Conservation (phyloP, 305 asterid species). For the Ajuga reptans region DNA sequence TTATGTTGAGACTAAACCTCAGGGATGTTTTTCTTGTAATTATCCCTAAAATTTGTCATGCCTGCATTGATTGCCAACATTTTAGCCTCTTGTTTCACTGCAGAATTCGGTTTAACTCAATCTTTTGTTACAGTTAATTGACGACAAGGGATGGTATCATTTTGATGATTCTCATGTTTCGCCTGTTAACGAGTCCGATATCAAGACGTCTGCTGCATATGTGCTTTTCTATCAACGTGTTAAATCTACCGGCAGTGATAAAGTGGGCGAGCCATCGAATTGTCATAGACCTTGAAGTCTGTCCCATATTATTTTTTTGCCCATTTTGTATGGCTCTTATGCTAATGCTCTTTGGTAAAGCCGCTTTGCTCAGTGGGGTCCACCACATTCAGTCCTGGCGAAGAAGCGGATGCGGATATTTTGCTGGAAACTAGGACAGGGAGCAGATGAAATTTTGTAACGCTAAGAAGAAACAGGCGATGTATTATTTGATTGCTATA, state of each 20-base stretch:
- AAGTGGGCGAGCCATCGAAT: constrained; percentile 42
- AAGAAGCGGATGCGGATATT: not conserved
- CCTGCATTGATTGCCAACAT: not conserved
- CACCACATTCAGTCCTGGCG: not conserved
- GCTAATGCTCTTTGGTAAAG: not conserved
- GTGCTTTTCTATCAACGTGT: constrained; percentile 87
- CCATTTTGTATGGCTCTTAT: not conserved
- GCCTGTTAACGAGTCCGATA: constrained; percentile 62
- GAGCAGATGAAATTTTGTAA: not conserved
- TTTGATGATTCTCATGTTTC: constrained; percentile 92
- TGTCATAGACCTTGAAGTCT: constrained; percentile 25
- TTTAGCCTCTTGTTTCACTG: not conserved
- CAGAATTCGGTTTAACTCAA: not conserved
- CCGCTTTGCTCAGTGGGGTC: not conserved
- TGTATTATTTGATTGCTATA: not conserved
- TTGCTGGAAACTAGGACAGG: not conserved
- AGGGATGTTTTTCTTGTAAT: not conserved
- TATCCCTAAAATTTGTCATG: not conserved
- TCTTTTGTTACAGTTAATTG: constrained; percentile 56
- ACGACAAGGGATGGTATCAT: constrained; percentile 80
- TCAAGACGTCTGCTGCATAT: constrained; percentile 88
- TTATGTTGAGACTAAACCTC: no score
- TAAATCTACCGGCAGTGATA: constrained; percentile 27
- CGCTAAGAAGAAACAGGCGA: not conserved
- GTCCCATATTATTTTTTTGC: not conserved